Evolutionary conservation across 2,329 filamentous ascomycete genomes (phyloP), one percentile per base, ranked within the genome.

Genomic region (Neoascochyta sp.): DNA sequence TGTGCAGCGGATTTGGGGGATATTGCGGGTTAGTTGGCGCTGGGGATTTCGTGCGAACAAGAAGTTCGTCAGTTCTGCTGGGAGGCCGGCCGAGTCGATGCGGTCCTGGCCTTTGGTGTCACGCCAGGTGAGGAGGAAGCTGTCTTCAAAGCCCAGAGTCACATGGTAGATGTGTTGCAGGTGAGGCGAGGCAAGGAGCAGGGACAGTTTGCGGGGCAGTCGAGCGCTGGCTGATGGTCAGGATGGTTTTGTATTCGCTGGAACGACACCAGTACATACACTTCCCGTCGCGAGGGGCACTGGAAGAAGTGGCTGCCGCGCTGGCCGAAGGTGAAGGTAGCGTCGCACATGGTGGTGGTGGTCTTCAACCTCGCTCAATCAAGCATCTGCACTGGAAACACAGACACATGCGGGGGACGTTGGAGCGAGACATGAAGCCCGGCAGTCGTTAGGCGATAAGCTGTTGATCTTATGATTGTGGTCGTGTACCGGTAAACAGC

Each of bases 301-400:
- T 59, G 54, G 20, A 60, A 53, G 41, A 50, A 59, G 30, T 60
- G 55, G 38, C 43, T 49, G 17, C 57, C 57, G n/a, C 54, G 45
- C 32, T 62, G 57, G 26, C 57, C 54, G 33, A 62, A 58, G 9
- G 57, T 38, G 27, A 60, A 54, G 4, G 47, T 57, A 15, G 54
- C 36, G 27, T 62, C 54, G 38, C 55, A 56, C 57, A 60, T 60
- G 24, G 22, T 35, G 17, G 15, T 20, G 7, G 5, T 13, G 13
- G 20, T 21, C 26, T 23, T 21, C 17, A 20, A 29, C 21, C 24
- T 31, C 23, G 32, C 32, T 39, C 28, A 29, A 20, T 26, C 27
- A 29, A 37, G 31, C 16, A 20, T 12, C 12, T 26, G 23, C 19
- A 35, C 20, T 25, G 20, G 21, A 28, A 21, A 27, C n/a, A n/a